Evolutionary conservation across 2,329 filamentous ascomycete species (phyloP).

Genomic region (Penicillium sp.): DNA sequence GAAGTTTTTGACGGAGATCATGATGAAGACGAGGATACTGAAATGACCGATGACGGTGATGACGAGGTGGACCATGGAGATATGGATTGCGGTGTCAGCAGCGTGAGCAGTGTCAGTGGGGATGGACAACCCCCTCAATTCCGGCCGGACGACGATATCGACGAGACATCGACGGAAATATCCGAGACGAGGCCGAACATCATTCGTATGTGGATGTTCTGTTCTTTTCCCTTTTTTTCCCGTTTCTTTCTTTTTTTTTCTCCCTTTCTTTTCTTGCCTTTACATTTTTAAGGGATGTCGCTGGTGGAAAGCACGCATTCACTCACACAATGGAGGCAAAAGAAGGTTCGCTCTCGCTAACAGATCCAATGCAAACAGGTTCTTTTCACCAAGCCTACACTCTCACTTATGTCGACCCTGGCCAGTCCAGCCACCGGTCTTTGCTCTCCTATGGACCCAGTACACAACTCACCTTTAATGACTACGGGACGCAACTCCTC

Average conservation of each 20-base stretch:
- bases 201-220: slow-evolving; percentile 15
- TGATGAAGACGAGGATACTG: neutral
- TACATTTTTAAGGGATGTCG: too few species aligned
- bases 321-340: too few species aligned
- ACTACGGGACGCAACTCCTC: slow-evolving; percentile 31
- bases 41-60: neutral
- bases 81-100: neutral
- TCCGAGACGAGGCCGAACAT: slow-evolving; percentile 3
- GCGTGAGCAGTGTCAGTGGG: too few species aligned
- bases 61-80: neutral
- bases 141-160: neutral
- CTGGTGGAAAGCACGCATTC: too few species aligned
- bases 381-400: slow-evolving; percentile 14
- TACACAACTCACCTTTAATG: slow-evolving; percentile 32
- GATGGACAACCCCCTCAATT: too few species aligned
- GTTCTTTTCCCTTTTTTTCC: neutral
- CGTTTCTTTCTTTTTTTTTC: too few species aligned
- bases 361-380: slow-evolving; percentile 7
- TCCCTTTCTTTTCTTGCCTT: too few species aligned
- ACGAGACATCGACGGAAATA: neutral
- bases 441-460: slow-evolving; percentile 19
- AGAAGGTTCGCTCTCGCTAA: too few species aligned
- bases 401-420: slow-evolving; percentile 13
- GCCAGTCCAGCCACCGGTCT: neutral
- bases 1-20: neutral